Evolutionary conservation across 768 basidiomycete genomes (phyloP), one percentile per base, ranked within the genome.

Genomic region (Podaxis sp.): DNA sequence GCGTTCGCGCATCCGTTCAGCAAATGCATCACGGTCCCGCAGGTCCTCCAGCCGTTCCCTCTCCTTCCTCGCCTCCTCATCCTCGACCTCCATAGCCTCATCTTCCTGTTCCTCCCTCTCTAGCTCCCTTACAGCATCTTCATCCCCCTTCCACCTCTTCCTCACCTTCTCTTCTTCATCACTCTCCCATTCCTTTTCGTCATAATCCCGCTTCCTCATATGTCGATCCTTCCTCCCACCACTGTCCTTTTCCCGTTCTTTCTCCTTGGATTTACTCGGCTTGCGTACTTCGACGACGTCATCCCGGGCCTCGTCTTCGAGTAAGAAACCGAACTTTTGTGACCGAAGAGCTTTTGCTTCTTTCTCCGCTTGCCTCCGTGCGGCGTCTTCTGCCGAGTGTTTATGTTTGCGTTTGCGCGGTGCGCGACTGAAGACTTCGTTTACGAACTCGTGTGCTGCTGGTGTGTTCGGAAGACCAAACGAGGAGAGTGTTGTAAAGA

Each of bases 11-110:
- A 99, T 84, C 3, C 97, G 88, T 65, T 93, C 89, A 4, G 96
- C 90, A 68, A 99, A 97, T 15, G 89, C 96, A 73, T 99, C 97
- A 64, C 97, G 82, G 65, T 97, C 96, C 65, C 84, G 81, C 19
- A 92, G 64, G 68, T 99, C 97, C 70, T 90, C 85, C 52, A 87
- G 60, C 24, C 93, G 82, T 70, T 96, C 90, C 40, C 85, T 78
- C 75, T 94, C 95, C 67, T 71, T 84, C 54, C 88, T 81, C 26
- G 75, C 77, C 0, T 87, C 89, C 68, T 90, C 88, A 61, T 93
- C 95, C 74, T 96, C 86, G 57, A 81, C 68, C 46, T 76, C 74
- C 64, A 73, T 74, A 44, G 76, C 77, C 52, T 80, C 78, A 22
- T 82, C 81, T 8, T 55, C 63, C 28, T 28, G 40, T 22, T 62